A percentile compares a stretch with the other conserved stretches of the same genome.
phyloP scores from a whole-genome alignment of 2,329 filamentous ascomycete species.

The Microthyrium microscopicum region DNA sequence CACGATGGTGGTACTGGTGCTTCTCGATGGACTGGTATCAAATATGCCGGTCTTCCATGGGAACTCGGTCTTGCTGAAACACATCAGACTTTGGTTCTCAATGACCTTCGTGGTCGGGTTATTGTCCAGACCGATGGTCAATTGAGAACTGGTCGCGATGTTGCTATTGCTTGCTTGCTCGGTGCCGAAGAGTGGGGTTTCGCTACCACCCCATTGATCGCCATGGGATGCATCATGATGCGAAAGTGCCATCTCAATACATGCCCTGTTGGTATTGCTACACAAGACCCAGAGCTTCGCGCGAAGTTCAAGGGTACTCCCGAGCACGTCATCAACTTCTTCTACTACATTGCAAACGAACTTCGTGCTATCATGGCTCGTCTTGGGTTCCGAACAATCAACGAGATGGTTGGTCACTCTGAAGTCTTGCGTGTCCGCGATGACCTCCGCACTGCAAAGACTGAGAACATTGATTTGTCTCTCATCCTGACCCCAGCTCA shows the following conservation, averaged over 20 bases:
- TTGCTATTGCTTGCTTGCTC: conserved; percentile 84
- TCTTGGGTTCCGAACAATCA: conserved; percentile 85
- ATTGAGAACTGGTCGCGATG: conserved; percentile 77
- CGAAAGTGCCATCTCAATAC: conserved; percentile 60
- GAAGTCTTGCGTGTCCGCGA: conserved; percentile 77
- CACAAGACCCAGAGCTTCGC: conserved; percentile 82
- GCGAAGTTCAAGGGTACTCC: conserved; percentile 89
- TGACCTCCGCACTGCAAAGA: conserved; percentile 76
- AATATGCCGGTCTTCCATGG: conserved; percentile 93
- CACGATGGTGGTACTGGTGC: conserved; percentile 95
- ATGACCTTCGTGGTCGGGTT: conserved; percentile 87
- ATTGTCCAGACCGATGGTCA: conserved; percentile 95
- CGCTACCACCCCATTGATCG: conserved; percentile 83
- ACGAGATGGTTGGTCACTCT: conserved; percentile 92
- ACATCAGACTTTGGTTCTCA: conserved; percentile 88
- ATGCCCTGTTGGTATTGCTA: conserved; percentile 85
- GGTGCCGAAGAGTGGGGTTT: conserved; percentile 98
- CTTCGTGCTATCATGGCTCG: conserved; percentile 93
- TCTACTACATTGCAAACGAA: conserved; percentile 95
- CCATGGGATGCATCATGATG: conserved; percentile 97
- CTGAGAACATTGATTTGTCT: conserved; percentile 80
- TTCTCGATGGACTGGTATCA: conserved; percentile 96
- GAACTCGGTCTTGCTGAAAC: conserved; percentile 93
- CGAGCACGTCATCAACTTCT: conserved; percentile 97
- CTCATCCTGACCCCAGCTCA: conserved; percentile 92